These are phyloP conservation scores for Phaffia tasmanica DNA, from an alignment of 768 basidiomycete genomes.

Conservation along the genomic window DNA sequence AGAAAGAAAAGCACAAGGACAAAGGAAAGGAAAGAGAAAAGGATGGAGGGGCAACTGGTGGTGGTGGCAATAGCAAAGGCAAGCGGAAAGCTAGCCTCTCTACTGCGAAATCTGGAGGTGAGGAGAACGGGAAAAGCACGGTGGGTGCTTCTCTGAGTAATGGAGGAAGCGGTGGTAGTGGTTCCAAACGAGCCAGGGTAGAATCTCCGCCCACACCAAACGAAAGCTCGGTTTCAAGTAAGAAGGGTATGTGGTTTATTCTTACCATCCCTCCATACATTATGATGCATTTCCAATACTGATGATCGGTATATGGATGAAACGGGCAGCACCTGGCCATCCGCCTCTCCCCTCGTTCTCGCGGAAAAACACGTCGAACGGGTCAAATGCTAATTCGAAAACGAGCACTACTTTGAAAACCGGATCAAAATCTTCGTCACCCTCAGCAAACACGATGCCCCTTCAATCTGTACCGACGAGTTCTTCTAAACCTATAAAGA, in stretches of 20 bases:
- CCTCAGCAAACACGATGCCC: neutral
- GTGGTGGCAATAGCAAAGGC: constrained; percentile 2
- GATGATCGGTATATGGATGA: too few relatives aligned
- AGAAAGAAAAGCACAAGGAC: constrained; percentile 20
- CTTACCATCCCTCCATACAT: too few relatives aligned
- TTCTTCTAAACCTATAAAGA: neutral
- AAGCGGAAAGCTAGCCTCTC: constrained; percentile 1
- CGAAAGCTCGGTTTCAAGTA: too few relatives aligned
- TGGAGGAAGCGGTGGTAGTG: too few relatives aligned
- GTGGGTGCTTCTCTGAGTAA: too few relatives aligned
- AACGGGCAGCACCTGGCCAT: too few relatives aligned
- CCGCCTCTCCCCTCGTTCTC: constrained; percentile 8
- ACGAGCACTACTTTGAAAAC: neutral
- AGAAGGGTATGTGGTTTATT: too few relatives aligned
- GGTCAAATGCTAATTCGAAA: neutral
- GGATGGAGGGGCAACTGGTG: neutral
- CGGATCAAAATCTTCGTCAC: constrained; percentile 2
- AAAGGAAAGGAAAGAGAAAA: neutral
- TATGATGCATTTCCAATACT: too few relatives aligned
- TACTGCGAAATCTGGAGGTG: too few relatives aligned
- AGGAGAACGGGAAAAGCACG: too few relatives aligned
- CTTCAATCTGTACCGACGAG: neutral
- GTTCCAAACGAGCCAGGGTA: too few relatives aligned
- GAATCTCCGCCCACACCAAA: too few relatives aligned
- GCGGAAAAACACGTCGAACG: constrained; percentile 3